Base-by-base conservation (phyloP, 371 early-diverging fungal genomes). In the Rhizopus arrhizus region DNA sequence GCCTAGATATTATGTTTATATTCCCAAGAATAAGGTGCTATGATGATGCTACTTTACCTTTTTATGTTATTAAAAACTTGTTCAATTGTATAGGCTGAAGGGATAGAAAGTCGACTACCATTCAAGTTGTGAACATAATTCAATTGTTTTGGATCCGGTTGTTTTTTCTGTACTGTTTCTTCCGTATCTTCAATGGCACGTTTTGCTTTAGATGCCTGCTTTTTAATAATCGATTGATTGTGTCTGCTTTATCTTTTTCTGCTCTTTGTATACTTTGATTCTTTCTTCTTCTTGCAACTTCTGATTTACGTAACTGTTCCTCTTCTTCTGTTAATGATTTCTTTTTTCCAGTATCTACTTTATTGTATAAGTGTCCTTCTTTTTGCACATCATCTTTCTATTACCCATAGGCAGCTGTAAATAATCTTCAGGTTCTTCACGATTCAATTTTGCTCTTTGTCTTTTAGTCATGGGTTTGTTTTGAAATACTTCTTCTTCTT, bases 261-360 rank as follows among this genome's bases (percentile, higher is more conserved):
- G 89, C 89, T 34, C 88, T 78, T 68, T 90, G 89, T 41, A 85
- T 80, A 40, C 87, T 89, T 61, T 89, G 90, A 65, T 89, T 89
- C 70, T 89, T 90, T 61, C 90, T 81, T 29, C 88, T 81, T 58
- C 90, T 83, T 1, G 89, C 86, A 29, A 86, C 84, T 70, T 90
- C 90, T n/a, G 89, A 89, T 68, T 78, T 83, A 59, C 82, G 75
- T 36, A 90, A 66, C 0, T 89, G 87, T 46, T 86, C 70, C 53
- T 90, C 90, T 61, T 90, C 90, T 32, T 80, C 83, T 2, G 90
- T 87, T 29, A 85, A 67, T 42, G 70, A 73, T 53, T 81, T 81
- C 69, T 85, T 85, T 65, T 86, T 88, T 15, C 86, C 82, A 10
- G 78, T 65, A 9, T 78, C 79, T 81, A 65, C 7, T 11, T 16